Percentiles rank a stretch among this genome's conserved stretches.
phyloP scores from a whole-genome alignment of 768 basidiomycete genomes.

The Tephrocybe sp. region DNA sequence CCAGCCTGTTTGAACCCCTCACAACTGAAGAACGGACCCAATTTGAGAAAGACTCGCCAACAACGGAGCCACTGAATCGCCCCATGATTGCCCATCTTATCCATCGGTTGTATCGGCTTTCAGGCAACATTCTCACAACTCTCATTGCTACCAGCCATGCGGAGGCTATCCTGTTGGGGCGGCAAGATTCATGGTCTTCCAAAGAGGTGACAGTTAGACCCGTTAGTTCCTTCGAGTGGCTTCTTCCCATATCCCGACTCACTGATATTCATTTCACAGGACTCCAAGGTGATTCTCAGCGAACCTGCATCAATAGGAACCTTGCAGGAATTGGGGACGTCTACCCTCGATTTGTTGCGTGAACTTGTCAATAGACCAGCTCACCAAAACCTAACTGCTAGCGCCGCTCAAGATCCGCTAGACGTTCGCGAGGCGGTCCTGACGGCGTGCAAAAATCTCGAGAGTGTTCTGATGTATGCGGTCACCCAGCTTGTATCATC shows the following conservation, averaged over 20 bases:
- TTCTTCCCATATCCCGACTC: neutral
- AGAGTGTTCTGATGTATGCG: conserved; percentile 65
- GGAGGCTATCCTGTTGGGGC: conserved; percentile 60
- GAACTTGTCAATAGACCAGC: conserved; percentile 62
- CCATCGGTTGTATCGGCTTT: conserved; percentile 68
- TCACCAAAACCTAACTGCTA: conserved; percentile 48
- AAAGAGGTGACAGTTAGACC: conserved; percentile 69
- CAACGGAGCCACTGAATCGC: conserved; percentile 61
- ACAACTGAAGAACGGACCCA: conserved; percentile 69
- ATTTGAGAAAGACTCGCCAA: conserved; percentile 64
- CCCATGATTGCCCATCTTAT: conserved; percentile 73
- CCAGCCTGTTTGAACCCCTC: conserved; percentile 76
- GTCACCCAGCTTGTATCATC: conserved; percentile 79
- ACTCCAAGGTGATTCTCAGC: conserved; percentile 78
- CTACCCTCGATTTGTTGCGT: conserved; percentile 69
- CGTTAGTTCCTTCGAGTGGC: conserved; percentile 39
- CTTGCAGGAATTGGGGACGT: conserved; percentile 79
- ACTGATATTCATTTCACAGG: conserved; percentile 39
- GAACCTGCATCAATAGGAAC: conserved; percentile 87
- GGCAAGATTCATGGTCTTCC: conserved; percentile 70
- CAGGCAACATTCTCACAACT: conserved; percentile 66
- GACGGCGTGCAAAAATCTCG: conserved; percentile 60
- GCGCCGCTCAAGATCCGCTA: conserved; percentile 29
- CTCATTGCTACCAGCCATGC: conserved; percentile 69
- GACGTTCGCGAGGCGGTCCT: conserved; percentile 57